Base-by-base conservation (phyloP, 1,139 yeast species). In the Blastobotrys aristatus region DNA sequence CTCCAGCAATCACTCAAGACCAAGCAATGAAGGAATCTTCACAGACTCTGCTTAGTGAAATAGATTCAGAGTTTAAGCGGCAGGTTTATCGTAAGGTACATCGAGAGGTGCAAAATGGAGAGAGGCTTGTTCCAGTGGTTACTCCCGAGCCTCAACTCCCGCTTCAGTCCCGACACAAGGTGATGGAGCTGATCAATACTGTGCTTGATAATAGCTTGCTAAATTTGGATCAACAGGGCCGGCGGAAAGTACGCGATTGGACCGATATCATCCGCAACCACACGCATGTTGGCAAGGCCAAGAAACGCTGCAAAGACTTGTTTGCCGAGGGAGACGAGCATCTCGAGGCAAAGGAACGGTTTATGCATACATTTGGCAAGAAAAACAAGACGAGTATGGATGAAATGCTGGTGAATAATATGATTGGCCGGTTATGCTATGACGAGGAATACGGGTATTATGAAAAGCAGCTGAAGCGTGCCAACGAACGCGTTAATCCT, bases 41-140 rank as follows among this genome's bases (percentile, higher is more conserved):
- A 3, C 42, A 43, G 21, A 46, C 50, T 7, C 45, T 60, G 4
- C 29, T 46, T 17, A 50, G 50, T 38, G 64, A 60, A 47, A 6
- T 55, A 18, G 50, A 58, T 44, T 54, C 62, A 2, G 40, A 49
- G 1, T 60, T 57, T 40, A 55, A 59, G 40, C 49, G 51, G 13
- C 34, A 30, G 8, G 51, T 57, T n/a, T 44, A 57, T 34, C 24
- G 38, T n/a, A 53, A 53, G 18, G 52, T 59, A 24, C 49, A 50
- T 17, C 43, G 41, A 17, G 50, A 49, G 13, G 36, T 10, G 13
- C 7, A 30, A 13, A 21, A 31, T 11, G 47, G 33, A 3, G 27
- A 27, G 38, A 16, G 27, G 26, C 26, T 40, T 11, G 26, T 43
- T 2, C 46, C 46, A 14, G 17, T 43, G 7, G 46, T 37, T 4